Evolutionary conservation across 441 rosid species (phyloP), one percentile per base, ranked within the genome.

Genomic region (Mallotus repandus): DNA sequence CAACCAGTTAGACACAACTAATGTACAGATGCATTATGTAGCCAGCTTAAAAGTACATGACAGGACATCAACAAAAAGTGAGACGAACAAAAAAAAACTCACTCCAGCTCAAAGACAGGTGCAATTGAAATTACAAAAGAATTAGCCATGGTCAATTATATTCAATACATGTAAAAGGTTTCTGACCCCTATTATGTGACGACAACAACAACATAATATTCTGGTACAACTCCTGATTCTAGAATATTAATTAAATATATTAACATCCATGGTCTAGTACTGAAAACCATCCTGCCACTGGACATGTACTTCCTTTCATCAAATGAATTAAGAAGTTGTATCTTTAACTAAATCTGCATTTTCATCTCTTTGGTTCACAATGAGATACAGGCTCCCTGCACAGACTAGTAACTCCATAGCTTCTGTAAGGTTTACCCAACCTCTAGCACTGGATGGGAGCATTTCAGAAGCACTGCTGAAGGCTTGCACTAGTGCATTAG

Each of bases 361-460:
- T 25, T 25, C 29, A 25, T 25, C 29, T 25, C 29, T 25, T 25
- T 25, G 29, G 29, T 25, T 25, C 29, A 25, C 29, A 25, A 25
- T 2, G 29, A 25, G 29, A 25, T 25, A 25, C 29, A 25, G n/a
- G 14, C 43, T 14, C 55, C n/a, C 7, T 48, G 29, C 38, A 69
- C 5, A 50, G 62, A 56, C 19, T 19, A 13, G 38, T 35, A 55
- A 21, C 50, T 18, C 4, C 32, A 59, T 21, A 21, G 5, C 14
- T 19, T 69, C n/a, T 2, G 43, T 55, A 46, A 19, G n/a, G 71
- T 38, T 18, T 50, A 68, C 54, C 9, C 50, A 68, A 13, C 74
- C 22, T 48, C 66, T 48, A 8, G 5, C 29, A 48, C 19, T 57
- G 49, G 7, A 57, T 25, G 11, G 0, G 1, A 61, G 59, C 67